Base-by-base conservation (phyloP, 2,329 filamentous ascomycete genomes). In the Coniochaeta prunicola region DNA sequence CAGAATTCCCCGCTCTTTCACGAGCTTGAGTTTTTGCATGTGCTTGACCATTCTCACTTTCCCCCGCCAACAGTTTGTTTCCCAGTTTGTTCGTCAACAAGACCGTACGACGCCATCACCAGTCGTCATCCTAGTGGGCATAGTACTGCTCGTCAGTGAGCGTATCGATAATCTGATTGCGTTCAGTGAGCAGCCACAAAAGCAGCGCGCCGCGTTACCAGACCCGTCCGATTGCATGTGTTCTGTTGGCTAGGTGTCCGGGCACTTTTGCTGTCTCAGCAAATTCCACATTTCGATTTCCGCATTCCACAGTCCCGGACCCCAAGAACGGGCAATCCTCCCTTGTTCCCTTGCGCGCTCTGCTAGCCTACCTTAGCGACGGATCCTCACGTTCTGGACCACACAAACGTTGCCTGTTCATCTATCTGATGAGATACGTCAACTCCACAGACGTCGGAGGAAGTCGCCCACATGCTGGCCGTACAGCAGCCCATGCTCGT, bases 401-500 rank as follows among this genome's bases (percentile, higher is more conserved):
- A 50, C 36, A 57, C 10, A 56, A 53, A 33, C 26, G 53, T 58
- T 53, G 13, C 55, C 31, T 58, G n/a, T 13, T 38, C 36, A 38
- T 38, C 19, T 13, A 30, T 56, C 53, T 57, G 45, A 50, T 30
- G 24, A 50, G 24, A 50, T 50, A 50, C 45, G 24, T 50, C 45
- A n/a, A 26, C 45, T 50, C 30, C 45, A 30, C 45, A 30, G 30
- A 8, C 45, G 8, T 28, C 21, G n/a, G 9, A 50, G 2, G 36
- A 21, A 54, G 65, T 70, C 75, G 79, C 76, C 77, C 74, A 71
- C 77, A 85, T 85, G 82, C 80, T 83, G 68, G 80, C 77, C 66
- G 71, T 81, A 73, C 78, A 80, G 69, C 45, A 50, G 26, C 45
- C 45, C 24, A 48, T 48, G 42, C 42, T 48, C 21, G 42, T 21